These are phyloP conservation scores for Physaria fendleri DNA, from an alignment of 345 rosid species.

Conservation along the genomic window DNA sequence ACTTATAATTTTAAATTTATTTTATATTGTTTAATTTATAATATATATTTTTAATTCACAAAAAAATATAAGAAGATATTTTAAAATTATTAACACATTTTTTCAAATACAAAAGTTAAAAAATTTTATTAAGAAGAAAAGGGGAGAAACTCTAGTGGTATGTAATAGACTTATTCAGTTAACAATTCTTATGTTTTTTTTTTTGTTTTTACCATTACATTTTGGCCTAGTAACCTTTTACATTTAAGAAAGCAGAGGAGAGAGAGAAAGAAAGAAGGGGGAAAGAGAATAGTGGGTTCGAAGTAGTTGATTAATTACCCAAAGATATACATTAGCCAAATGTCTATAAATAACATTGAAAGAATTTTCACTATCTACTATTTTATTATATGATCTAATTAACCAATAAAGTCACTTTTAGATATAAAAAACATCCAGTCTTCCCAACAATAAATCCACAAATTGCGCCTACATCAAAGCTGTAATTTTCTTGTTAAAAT, in stretches of 20 bases:
- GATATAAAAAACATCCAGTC: neutral
- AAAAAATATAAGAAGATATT: no score
- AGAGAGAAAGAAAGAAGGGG: no score
- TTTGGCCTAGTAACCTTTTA: no score
- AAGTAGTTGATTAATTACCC: neutral
- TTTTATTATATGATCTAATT: neutral
- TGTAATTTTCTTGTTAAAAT: neutral
- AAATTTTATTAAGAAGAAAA: no score
- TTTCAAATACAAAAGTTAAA: no score
- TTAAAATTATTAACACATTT: no score
- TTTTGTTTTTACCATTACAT: no score
- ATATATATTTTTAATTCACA: no score
- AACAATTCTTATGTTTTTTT: neutral
- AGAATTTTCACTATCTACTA: neutral
- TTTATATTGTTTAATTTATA: no score
- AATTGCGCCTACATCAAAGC: neutral
- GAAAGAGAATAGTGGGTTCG: neutral
- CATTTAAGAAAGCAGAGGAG: no score
- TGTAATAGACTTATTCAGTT: neutral
- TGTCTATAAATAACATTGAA: neutral
- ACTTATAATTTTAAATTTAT: no score
- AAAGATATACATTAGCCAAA: neutral
- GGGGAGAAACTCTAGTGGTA: no score
- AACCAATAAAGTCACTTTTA: neutral
- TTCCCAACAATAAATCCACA: neutral